Evolutionary conservation across 768 basidiomycete genomes (phyloP), one percentile per base, ranked within the genome.

Genomic region (Pleurotus citrinopileatus): DNA sequence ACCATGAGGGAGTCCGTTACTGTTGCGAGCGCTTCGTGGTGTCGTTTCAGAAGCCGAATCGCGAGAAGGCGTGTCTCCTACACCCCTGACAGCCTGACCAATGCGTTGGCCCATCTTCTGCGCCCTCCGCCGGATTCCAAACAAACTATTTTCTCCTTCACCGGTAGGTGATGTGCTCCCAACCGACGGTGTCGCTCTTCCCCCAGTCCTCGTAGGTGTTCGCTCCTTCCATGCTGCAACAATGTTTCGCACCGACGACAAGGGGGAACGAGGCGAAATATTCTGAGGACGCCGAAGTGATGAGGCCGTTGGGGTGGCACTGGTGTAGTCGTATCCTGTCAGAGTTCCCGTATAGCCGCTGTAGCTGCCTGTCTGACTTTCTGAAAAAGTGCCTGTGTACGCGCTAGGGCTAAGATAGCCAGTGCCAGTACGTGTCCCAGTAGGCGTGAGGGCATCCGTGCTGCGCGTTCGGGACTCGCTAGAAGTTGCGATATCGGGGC

Each of bases 211-310:
- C 7, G 75, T 72, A 0, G 89, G 86, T 0, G 86, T 86, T 17
- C 86, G 80, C 56, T 89, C 87, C 64, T 90, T 91, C 89, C 90
- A 93, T 6, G 86, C 74, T 0, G 83, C 80, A 5, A 93, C 86
- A 34, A 91, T 82, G 58, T 91, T 91, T 27, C 87, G 80, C 20
- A 93, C 86, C 3, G 85, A 88, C 0, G 83, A 76, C 23, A 89
- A 71, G 1, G 89, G 87, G 3, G 86, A 87, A 7, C 86, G 80
- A 3, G 89, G 86, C 3, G 85, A 83, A 0, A 64, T 63, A 17
- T 74, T 74, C 53, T 86, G 81, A 2, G 84, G 83, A 37, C 85
- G 78, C 34, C 84, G 83, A 15, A 89, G 69, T 9, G 81, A 70
- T 0, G 85, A 74, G 9, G 37, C 34, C 0, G 76, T 77, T 1